These are phyloP conservation scores for Knufia fluminis DNA, from an alignment of 2,329 filamentous ascomycete species.

Conservation along the genomic window DNA sequence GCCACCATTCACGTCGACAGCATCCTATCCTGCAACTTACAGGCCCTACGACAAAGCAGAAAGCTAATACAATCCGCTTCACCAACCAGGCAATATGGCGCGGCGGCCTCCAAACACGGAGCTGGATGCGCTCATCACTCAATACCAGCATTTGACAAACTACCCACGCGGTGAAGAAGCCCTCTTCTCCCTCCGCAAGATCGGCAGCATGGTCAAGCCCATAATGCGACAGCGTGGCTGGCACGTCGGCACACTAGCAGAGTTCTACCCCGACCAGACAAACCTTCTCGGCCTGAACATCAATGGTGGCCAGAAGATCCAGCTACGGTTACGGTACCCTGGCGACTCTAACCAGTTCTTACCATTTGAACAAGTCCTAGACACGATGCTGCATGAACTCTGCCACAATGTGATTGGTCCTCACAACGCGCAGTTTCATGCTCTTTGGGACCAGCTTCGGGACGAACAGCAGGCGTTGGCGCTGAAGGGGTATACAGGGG, in stretches of 20 bases:
- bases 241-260: conserved; percentile 67
- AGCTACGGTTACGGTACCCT: conserved; percentile 69
- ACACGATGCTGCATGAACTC: conserved; percentile 91
- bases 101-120: conserved; percentile 26
- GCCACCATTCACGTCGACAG: neutral
- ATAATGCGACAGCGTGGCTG: conserved; percentile 84
- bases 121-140: conserved; percentile 39
- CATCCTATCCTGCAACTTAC: neutral
- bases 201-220: conserved; percentile 84
- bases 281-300: conserved; percentile 75
- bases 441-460: conserved; percentile 79
- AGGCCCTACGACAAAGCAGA: neutral
- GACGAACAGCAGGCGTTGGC: conserved; percentile 71
- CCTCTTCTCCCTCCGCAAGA: conserved; percentile 58
- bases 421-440: conserved; percentile 74
- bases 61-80: neutral
- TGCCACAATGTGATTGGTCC: conserved; percentile 79
- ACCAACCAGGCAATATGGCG: conserved; percentile 24
- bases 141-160: conserved; percentile 46
- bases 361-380: conserved; percentile 67
- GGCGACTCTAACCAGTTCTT: conserved; percentile 68
- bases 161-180: conserved; percentile 42
- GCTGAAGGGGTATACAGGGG: conserved; percentile 79
- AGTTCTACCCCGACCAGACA: conserved; percentile 70
- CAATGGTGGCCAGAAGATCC: conserved; percentile 68